Conservation (phyloP, 768 basidiomycete species). For the Boletus speciosus region DNA sequence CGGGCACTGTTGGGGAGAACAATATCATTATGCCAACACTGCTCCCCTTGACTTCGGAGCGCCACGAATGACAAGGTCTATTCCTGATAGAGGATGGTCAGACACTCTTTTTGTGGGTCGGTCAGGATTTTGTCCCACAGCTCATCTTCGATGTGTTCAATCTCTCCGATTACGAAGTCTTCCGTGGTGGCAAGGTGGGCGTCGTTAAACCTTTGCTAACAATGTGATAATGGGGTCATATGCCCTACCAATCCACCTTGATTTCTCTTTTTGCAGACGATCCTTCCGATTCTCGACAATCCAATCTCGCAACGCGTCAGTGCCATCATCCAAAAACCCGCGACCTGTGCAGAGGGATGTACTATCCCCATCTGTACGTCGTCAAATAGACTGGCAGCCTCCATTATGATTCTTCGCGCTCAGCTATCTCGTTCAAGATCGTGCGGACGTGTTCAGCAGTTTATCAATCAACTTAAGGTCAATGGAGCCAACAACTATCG, state of each 20-base stretch:
- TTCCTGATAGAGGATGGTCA: slow-evolving; percentile 98
- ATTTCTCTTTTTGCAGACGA: slow-evolving; percentile 50
- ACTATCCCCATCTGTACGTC: slow-evolving; percentile 90
- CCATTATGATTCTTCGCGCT: slow-evolving; percentile 93
- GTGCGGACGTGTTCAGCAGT: slow-evolving; percentile 91
- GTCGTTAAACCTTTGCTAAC: neutral
- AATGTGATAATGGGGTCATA: neutral
- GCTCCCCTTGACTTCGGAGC: slow-evolving; percentile 90
- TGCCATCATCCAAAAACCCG: slow-evolving; percentile 88
- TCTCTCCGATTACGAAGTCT: slow-evolving; percentile 78
- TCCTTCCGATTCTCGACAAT: slow-evolving; percentile 88
- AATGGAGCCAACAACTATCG: slow-evolving; percentile 35
- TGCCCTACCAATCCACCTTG: neutral
- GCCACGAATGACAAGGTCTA: slow-evolving; percentile 90
- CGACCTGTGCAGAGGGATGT: slow-evolving; percentile 91
- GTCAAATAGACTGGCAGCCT: slow-evolving; percentile 97
- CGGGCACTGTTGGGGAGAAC: slow-evolving; percentile 85
- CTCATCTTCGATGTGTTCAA: slow-evolving; percentile 93
- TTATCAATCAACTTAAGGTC: slow-evolving; percentile 77
- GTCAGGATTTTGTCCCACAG: slow-evolving; percentile 97
- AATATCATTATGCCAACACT: slow-evolving; percentile 87
- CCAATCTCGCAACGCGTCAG: slow-evolving; percentile 92
- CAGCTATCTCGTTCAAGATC: slow-evolving; percentile 91
- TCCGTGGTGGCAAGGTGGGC: slow-evolving; percentile 88
- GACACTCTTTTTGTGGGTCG: slow-evolving; percentile 97